Evolutionary conservation across 2,329 filamentous ascomycete species (phyloP), one percentile per base, ranked within the genome.

Genomic region (Penicillium sp.): DNA sequence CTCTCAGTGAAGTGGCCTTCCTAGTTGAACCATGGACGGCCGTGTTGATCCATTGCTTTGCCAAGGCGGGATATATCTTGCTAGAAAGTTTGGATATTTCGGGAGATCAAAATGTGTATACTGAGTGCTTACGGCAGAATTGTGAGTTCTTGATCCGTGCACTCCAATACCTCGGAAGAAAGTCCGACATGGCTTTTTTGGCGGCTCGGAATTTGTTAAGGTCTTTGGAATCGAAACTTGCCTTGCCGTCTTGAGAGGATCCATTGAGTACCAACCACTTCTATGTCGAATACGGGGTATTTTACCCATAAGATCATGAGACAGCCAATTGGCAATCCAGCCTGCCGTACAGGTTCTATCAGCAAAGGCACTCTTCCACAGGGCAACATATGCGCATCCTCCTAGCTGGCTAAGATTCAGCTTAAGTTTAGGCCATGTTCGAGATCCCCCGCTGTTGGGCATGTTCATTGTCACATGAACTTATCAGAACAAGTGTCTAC

Each of bases 21-120:
- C 66, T 86, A 55, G 84, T 82, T 0, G 83, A 86, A 61, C 84
- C 84, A 2, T 86, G 83, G 83, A 84, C 83, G 1, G 79, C 80
- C 39, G 78, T 85, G 3, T 69, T 85, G 29, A 79, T 84, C 43
- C 75, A 81, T 27, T 78, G 78, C 0, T 85, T 85, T 57, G 76
- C 79, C 25, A 81, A 78, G 64, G 79, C 82, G 0, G 78, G 71
- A 10, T 70, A 70, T 19, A 66, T 78, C 4, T 64, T 77, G 17
- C 69, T 84, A 6, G 72, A 77, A 8, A 52, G 33, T 1, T 19
- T 64, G 27, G 38, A 47, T 47, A 10, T 27, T 9, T n/a, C 47
- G 6, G n/a, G 15, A 4, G 50, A 53, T 21, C 50, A 53, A 2
- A 41, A 35, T 43, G 15, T 43, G 15, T 51, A 53, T 5, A 21